Evolutionary conservation across 805 yeast genomes (phyloP).

Genomic region (Myxozyma kluyveri): DNA sequence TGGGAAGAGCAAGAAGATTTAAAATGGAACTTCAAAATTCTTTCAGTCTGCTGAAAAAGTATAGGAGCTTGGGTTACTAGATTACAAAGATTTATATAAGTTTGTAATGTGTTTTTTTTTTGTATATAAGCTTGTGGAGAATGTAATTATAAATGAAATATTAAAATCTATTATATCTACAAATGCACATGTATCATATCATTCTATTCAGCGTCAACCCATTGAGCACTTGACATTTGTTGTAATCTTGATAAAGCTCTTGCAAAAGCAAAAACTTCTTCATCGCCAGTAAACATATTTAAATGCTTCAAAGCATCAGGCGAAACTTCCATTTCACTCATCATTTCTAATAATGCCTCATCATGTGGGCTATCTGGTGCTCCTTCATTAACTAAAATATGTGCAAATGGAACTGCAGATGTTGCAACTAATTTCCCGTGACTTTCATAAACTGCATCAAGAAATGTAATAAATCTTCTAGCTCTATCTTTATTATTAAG

Average conservation of each 20-base stretch:
- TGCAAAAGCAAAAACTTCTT: constrained; percentile 94
- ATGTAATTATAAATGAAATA: background rate
- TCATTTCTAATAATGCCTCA: constrained; percentile 50
- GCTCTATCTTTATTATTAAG: constrained; percentile 76
- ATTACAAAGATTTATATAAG: background rate
- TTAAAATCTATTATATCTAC: background rate
- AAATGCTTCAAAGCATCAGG: constrained; percentile 46
- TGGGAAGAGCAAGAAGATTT: constrained; percentile 1
- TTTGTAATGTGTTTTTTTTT: too few species aligned
- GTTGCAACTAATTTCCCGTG: constrained; percentile 87
- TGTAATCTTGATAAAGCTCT: constrained; percentile 86
- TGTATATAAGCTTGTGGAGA: background rate
- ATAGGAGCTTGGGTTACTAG: constrained; percentile 23
- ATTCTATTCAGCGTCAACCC: constrained; percentile 56
- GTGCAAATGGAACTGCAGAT: constrained; percentile 78
- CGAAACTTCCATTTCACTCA: constrained; percentile 65
- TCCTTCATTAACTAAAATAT: constrained; percentile 72
- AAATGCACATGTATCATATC: background rate
- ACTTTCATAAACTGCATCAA: constrained; percentile 93
- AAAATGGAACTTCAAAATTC: constrained; percentile 3
- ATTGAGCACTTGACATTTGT: constrained; percentile 90
- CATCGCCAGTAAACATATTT: constrained; percentile 72
- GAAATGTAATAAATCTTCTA: constrained; percentile 86
- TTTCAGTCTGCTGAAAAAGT: constrained; percentile 6
- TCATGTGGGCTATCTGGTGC: constrained; percentile 49